Evolutionary conservation across 1,284 basidiomycete species (phyloP).

Genomic region (Ceratobasidium sp.): DNA sequence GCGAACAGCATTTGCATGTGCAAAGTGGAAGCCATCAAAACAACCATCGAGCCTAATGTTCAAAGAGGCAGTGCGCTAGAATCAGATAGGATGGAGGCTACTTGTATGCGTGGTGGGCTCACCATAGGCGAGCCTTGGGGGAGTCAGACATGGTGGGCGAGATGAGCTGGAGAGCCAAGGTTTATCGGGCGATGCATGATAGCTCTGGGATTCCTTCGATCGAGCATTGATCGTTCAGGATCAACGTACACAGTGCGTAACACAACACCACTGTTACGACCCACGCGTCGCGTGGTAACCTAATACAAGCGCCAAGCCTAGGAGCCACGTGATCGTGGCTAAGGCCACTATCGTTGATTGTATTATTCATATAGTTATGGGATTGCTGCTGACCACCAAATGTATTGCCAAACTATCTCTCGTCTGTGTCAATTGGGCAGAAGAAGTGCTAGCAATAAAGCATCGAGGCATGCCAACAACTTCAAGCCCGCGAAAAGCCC

Average conservation of each 20-base stretch:
- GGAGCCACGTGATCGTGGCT: slow-evolving; percentile 27
- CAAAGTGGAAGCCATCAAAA: slow-evolving; percentile 43
- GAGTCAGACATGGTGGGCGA: slow-evolving; percentile 18
- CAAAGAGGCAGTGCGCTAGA: background rate
- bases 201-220: slow-evolving; percentile 26
- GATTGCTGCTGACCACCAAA: background rate
- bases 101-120: slow-evolving; percentile 3
- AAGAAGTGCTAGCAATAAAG: background rate
- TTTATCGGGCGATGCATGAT: slow-evolving; percentile 32
- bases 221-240: slow-evolving; percentile 5
- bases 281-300: too few relatives aligned
- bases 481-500: background rate
- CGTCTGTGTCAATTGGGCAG: background rate
- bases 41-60: slow-evolving; percentile 41
- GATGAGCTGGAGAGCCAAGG: slow-evolving; percentile 8
- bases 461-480: background rate
- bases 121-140: slow-evolving; percentile 33
- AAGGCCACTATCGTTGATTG: background rate
- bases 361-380: too few relatives aligned
- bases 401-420: slow-evolving; percentile 1
- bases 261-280: too few relatives aligned
- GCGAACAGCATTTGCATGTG: slow-evolving; percentile 41
- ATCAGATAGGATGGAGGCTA: background rate
- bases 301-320: too few relatives aligned
- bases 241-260: slow-evolving; percentile 27